Evolutionary conservation across 352 stramenopile genomes (phyloP).

Genomic region (Elongisporangium senticosum): DNA sequence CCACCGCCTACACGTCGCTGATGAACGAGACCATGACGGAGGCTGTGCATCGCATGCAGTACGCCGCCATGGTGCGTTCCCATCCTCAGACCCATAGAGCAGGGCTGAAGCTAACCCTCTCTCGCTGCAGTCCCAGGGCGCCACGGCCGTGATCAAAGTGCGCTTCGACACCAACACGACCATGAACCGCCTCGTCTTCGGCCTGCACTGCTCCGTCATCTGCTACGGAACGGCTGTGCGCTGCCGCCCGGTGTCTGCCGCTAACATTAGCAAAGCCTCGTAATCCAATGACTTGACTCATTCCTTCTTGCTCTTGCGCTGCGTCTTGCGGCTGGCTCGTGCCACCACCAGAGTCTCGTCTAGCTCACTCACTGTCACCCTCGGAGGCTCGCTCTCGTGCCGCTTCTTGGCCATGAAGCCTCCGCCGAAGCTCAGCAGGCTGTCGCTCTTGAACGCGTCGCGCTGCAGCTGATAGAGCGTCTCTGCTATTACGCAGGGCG

Average conservation of each 20-base stretch:
- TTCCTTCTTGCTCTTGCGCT: not conserved
- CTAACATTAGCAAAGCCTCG: not conserved
- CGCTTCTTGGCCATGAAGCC: slow-evolving; percentile 29
- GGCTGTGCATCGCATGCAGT: slow-evolving; percentile 75
- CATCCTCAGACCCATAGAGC: not conserved
- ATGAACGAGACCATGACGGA: slow-evolving; percentile 83
- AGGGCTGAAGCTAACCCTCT: not conserved
- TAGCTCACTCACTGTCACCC: not conserved
- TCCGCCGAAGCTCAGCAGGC: slow-evolving; percentile 25
- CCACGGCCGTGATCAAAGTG: slow-evolving; percentile 74
- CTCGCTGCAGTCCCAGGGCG: slow-evolving; percentile 41
- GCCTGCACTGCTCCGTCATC: slow-evolving; percentile 74
- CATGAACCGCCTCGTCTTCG: slow-evolving; percentile 83
- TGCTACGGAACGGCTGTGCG: slow-evolving; percentile 76
- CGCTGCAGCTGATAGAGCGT: slow-evolving; percentile 9
- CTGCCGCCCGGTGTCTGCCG: slow-evolving; percentile 25
- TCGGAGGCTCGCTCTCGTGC: not conserved
- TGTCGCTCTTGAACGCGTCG: slow-evolving; percentile 9
- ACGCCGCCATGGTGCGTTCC: slow-evolving; percentile 34
- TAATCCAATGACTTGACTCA: not conserved
- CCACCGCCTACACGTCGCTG: slow-evolving; percentile 67
- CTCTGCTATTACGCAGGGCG: not conserved
- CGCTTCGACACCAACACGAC: slow-evolving; percentile 82
- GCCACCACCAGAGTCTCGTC: not conserved
- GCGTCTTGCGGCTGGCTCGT: not conserved